Base-by-base conservation (phyloP, 768 basidiomycete species). In the Butyriboletus loyo region DNA sequence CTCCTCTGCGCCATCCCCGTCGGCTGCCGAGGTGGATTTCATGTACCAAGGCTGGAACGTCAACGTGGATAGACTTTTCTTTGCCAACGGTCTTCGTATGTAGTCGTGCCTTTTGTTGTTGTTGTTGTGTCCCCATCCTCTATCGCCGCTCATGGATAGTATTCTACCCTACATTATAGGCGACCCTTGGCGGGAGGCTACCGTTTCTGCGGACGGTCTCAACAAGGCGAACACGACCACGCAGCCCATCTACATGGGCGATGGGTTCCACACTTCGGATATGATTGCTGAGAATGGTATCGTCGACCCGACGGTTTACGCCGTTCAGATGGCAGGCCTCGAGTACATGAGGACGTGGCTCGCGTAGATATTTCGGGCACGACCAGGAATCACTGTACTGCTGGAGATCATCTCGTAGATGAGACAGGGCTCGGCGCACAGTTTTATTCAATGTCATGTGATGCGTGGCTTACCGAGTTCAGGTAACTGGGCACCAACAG, bases 231-330 rank as follows among this genome's bases (percentile, higher is more conserved):
- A 77, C 62, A 85, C 81, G 4, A 49, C 75, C 1, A 64, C 64
- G 1, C 84, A 85, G 58, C 82, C 83, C 0, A 83, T 88, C 48
- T 77, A 72, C 15, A 64, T 80, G 13, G 71, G 81, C 24, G 77
- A 85, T 55, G 87, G 83, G 0, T 89, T 85, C 76, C 87, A 88
- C 58, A 78, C 78, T 62, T 83, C 86, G 17, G 86, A 89, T 59
- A 62, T 90, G 42, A 39, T 70, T 48, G 66, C 71, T 0, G 35
- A 55, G 22, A 71, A 72, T 36, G 81, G 75, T 1, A 21, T 56
- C 5, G 74, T 73, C 6, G 85, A 87, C 55, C 54, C 75, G 17
- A 81, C 80, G 1, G 71, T 87, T 36, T 61, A 65, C 5, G 70
- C 73, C 0, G 84, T 87, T 9, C 86, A 87, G 61, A 58, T 66